Base-by-base conservation (phyloP, 139 green algal genomes). In the Nannochloris sp. region DNA sequence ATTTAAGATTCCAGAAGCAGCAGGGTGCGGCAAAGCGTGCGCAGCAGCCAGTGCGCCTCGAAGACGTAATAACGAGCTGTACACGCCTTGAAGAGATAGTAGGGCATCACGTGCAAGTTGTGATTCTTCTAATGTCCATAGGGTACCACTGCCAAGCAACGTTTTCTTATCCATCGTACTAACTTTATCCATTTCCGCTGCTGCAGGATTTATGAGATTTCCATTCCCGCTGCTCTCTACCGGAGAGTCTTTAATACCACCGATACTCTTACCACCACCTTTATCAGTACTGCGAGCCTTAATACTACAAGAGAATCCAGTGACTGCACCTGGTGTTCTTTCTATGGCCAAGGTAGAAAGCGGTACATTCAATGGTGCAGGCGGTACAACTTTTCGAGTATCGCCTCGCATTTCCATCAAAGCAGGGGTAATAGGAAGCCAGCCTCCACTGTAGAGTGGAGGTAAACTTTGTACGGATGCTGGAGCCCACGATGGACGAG, bases 101-200 rank as follows among this genome's bases (percentile, higher is more conserved):
- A 65, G 12, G 24, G 59, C 59, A 36, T 65, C 59, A 15, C 34
- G 48, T 12, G 14, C 38, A 8, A 65, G 13, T n/a, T 54, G 14
- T 8, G 59, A 19, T 36, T 65, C 59, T 36, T 65, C 48, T 12
- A 59, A 36, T 10, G 9, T 12, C 48, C 48, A 59, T 59, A 59
- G 31, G 31, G 30, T 27, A 9, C 48, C 48, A 9, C 12, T 19
- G 19, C 42, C 42, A 19, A 51, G 19, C 42, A n/a, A n/a, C n/a
- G n/a, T n/a, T n/a, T n/a, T n/a, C n/a, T n/a, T n/a, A n/a, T n/a
- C n/a, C n/a, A n/a, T n/a, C n/a, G n/a, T n/a, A n/a, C n/a, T n/a
- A n/a, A n/a, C n/a, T n/a, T n/a, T n/a, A n/a, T n/a, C n/a, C n/a
- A n/a, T n/a, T n/a, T n/a, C n/a, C n/a, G n/a, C n/a, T n/a, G n/a